Base-by-base conservation (phyloP, 2,329 filamentous ascomycete genomes). In the Diaporthe sp. region DNA sequence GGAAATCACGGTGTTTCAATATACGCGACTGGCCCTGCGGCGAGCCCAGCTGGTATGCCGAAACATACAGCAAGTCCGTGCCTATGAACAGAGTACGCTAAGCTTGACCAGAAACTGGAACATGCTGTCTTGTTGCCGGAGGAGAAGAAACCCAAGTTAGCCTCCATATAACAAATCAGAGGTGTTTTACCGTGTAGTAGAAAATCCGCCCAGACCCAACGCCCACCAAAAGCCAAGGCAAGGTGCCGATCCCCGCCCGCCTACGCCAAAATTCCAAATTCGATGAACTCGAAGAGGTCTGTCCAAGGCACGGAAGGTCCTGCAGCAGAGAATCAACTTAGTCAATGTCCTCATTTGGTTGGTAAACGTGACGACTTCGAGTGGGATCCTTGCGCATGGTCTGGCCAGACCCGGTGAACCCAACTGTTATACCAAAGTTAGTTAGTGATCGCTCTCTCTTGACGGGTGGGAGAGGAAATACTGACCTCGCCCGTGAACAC, bases 371-470 rank as follows among this genome's bases (percentile, higher is more conserved):
- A 80, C 95, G 93, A 82, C 90, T 93, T 81, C 96, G 90, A 76
- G 92, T 92, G 64, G 92, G 91, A 82, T 98, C 97, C 84, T 98
- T 98, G 79, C 95, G 94, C 97, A 98, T 98, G 78, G 93, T 90
- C 84, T 98, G 95, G 75, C 97, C 97, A 72, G 96, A 98, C 76
- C 97, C 97, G 12, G 95, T 98, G 81, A 99, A 98, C 45, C 97
- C 97, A 81, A 99, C 97, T 98, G 78, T 9, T 4, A 64, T 28
- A 7, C 5, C 40, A 42, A 69, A 71, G 80, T 86, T 79, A 71
- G 80, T 86, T 79, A 84, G 82, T 71, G 69, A n/a, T 67, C 38
- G 3, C 54, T 30, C 45, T n/a, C 19, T 33, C 7, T 68, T 35
- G 50, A 30, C 13, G 28, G 8, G 45, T 33, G 25, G 25, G 28